Percentiles rank a stretch among this genome's conserved stretches.
Conservation (phyloP, 345 rosid genomes). For the Mangifera indica region DNA sequence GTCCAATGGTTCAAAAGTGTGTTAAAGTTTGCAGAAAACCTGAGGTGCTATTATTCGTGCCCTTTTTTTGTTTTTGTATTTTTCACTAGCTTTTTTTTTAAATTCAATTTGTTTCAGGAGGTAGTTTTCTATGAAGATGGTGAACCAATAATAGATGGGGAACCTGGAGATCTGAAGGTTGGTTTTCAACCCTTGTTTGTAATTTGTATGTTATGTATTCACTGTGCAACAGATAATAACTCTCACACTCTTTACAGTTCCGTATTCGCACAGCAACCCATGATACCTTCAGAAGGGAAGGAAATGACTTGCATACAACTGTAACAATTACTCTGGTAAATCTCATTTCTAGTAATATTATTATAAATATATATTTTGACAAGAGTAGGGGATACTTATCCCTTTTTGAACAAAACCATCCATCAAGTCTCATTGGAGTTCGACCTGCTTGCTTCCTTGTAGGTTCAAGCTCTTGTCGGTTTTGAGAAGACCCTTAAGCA, state of each 20-base stretch:
- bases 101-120: constrained; percentile 52
- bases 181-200: constrained; percentile 18
- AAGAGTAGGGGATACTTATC: neutral
- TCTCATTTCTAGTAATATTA: neutral
- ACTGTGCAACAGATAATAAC: neutral
- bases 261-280: constrained; percentile 86
- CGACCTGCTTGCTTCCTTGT: neutral
- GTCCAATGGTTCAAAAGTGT: too few relatives aligned
- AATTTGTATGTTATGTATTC: neutral
- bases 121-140: constrained; percentile 96
- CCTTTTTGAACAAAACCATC: neutral
- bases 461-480: constrained; percentile 99
- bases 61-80: neutral
- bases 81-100: constrained; percentile 2
- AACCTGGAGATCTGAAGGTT: constrained; percentile 97
- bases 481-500: constrained; percentile 90
- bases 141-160: constrained; percentile 91
- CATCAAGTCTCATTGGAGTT: neutral
- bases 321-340: constrained; percentile 87
- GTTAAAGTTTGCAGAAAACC: too few relatives aligned
- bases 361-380: neutral
- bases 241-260: constrained; percentile 51
- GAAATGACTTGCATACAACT: constrained; percentile 78
- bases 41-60: too few relatives aligned
- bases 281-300: constrained; percentile 76